phyloP scores from a whole-genome alignment of 495 filamentous ascomycete species.

The Aspergillus biplanus region DNA sequence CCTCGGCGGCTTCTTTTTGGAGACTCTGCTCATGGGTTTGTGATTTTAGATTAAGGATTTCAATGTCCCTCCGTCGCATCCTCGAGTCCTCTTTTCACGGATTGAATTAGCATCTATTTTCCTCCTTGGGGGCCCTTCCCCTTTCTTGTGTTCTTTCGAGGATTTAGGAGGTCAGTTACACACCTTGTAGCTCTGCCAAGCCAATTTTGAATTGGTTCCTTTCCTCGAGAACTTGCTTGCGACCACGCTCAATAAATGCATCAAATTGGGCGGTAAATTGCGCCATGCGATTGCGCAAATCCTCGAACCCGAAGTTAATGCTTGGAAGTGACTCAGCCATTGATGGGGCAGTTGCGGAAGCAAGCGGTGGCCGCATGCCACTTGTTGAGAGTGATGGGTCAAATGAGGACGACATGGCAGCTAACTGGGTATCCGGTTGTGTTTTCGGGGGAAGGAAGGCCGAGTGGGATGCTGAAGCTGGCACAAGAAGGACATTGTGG shows the following conservation, averaged over 20 bases:
- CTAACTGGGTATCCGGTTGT: too few species aligned
- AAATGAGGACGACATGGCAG: slow-evolving; percentile 68
- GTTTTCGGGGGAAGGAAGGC: too few species aligned
- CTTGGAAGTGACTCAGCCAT: slow-evolving; percentile 84
- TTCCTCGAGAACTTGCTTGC: slow-evolving; percentile 88
- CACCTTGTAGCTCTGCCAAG: slow-evolving; percentile 87
- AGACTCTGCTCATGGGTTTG: slow-evolving; percentile 78
- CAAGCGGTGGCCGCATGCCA: slow-evolving; percentile 70
- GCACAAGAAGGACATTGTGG: too few species aligned
- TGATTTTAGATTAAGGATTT: slow-evolving; percentile 77
- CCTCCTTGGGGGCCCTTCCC: too few species aligned
- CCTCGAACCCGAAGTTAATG: slow-evolving; percentile 96
- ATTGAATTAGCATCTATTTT: slow-evolving; percentile 25
- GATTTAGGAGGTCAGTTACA: slow-evolving; percentile 14
- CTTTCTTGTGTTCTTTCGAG: neutral
- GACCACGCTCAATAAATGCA: slow-evolving; percentile 86
- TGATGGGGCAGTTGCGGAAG: slow-evolving; percentile 57
- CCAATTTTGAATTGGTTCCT: slow-evolving; percentile 92
- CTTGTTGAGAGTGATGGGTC: slow-evolving; percentile 78
- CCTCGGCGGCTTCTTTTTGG: slow-evolving; percentile 84
- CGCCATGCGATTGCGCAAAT: slow-evolving; percentile 91
- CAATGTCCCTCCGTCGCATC: slow-evolving; percentile 85
- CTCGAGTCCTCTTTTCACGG: slow-evolving; percentile 75
- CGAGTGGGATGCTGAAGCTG: neutral
- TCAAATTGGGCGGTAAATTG: slow-evolving; percentile 92